phyloP scores from a whole-genome alignment of 208 protist genomes.

The Leishmania martiniquensis region DNA sequence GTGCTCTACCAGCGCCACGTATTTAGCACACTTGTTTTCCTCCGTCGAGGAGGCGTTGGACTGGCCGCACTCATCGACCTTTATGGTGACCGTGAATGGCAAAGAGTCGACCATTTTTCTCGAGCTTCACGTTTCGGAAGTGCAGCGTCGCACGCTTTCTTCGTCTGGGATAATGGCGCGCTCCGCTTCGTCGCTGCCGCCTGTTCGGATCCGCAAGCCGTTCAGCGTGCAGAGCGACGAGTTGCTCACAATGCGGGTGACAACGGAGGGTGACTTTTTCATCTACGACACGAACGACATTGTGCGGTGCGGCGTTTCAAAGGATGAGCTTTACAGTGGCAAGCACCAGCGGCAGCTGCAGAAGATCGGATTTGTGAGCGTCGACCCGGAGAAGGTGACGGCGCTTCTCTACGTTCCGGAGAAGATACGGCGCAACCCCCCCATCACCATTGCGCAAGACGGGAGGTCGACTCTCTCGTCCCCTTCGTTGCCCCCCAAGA shows the following conservation, averaged over 20 bases:
- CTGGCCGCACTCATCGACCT: slow-evolving; percentile 61
- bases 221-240: slow-evolving; percentile 73
- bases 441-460: slow-evolving; percentile 24
- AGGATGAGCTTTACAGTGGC: slow-evolving; percentile 43
- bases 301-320: slow-evolving; percentile 65
- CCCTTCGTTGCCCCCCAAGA: slow-evolving; percentile 16
- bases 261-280: slow-evolving; percentile 81
- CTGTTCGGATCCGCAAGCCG: slow-evolving; percentile 49
- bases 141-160: slow-evolving; percentile 25
- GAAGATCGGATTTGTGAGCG: slow-evolving; percentile 58
- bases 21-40: slow-evolving; percentile 49
- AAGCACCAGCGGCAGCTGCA: slow-evolving; percentile 21
- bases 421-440: slow-evolving; percentile 30
- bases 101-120: slow-evolving; percentile 78
- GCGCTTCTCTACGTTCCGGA: slow-evolving; percentile 52
- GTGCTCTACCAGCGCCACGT: slow-evolving; percentile 35
- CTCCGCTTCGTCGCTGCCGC: slow-evolving; percentile 4
- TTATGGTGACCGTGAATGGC: slow-evolving; percentile 59
- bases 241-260: slow-evolving; percentile 72
- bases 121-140: slow-evolving; percentile 62
- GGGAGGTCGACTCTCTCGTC: slow-evolving; percentile 15
- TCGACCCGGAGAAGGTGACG: slow-evolving; percentile 52
- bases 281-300: slow-evolving; percentile 80
- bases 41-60: slow-evolving; percentile 27
- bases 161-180: slow-evolving; percentile 25